These are phyloP conservation scores for Podaxis sp. DNA, from an alignment of 768 basidiomycete genomes.

Conservation along the genomic window DNA sequence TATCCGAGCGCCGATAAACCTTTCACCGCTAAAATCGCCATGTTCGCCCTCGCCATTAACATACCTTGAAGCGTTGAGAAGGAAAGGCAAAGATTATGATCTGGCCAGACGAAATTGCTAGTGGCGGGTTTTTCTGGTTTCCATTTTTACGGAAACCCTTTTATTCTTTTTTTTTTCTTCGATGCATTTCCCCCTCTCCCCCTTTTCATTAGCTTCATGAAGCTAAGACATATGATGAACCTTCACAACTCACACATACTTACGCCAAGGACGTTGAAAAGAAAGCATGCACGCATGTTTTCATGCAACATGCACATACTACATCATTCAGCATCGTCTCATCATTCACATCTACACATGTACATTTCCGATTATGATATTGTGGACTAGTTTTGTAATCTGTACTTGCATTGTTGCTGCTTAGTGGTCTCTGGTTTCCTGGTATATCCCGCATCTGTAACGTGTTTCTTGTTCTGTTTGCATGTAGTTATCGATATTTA, in stretches of 20 bases:
- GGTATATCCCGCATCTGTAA: not conserved
- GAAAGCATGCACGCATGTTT: too few relatives aligned
- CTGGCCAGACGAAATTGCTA: not conserved
- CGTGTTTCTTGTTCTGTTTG: not conserved
- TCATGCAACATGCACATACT: too few relatives aligned
- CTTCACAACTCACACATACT: not conserved
- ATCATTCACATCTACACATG: not conserved
- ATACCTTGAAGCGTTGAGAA: not conserved
- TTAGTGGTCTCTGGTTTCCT: not conserved
- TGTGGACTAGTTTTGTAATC: too few relatives aligned
- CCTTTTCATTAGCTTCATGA: not conserved
- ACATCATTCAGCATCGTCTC: not conserved
- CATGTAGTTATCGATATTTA: not conserved
- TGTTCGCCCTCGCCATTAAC: not conserved
- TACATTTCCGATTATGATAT: not conserved
- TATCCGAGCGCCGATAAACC: not conserved
- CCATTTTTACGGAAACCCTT: not conserved
- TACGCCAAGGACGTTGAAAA: not conserved
- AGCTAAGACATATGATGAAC: not conserved
- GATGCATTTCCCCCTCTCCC: not conserved
- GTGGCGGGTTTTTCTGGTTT: not conserved
- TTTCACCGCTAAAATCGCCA: not conserved
- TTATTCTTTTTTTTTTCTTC: not conserved
- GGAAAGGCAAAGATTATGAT: not conserved
- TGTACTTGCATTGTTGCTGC: too few relatives aligned